These are phyloP conservation scores for Neonectria coccinea DNA, from an alignment of 2,329 filamentous ascomycete species.

Conservation along the genomic window DNA sequence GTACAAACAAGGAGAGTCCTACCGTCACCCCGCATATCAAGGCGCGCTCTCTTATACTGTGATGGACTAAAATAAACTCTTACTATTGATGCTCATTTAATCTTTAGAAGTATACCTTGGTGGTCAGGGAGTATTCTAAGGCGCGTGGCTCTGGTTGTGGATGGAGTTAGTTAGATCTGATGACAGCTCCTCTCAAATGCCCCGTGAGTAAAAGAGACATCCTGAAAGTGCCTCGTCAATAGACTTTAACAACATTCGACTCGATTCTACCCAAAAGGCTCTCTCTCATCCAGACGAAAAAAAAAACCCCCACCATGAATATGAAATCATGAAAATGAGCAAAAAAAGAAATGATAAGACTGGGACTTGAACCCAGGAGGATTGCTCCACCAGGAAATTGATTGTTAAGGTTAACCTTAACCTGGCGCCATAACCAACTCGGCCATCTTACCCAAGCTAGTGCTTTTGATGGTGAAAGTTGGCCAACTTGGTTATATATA, in stretches of 20 bases:
- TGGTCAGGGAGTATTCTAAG: too few species aligned
- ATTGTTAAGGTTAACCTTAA: conserved; percentile 45
- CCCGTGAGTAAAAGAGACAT: too few species aligned
- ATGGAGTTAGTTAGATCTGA: too few species aligned
- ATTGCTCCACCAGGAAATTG: conserved; percentile 45
- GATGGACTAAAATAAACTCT: background rate
- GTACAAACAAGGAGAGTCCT: background rate
- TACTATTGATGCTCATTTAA: too few species aligned
- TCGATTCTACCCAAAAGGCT: too few species aligned
- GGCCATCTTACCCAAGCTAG: conserved; percentile 30
- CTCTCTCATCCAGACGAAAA: too few species aligned
- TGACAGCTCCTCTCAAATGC: too few species aligned
- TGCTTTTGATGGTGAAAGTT: conserved; percentile 35
- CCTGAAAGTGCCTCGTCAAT: too few species aligned
- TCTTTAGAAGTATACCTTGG: too few species aligned
- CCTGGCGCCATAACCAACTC: conserved; percentile 47
- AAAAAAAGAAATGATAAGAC: conserved; percentile 42
- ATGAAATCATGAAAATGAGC: background rate
- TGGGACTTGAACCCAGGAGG: conserved; percentile 46
- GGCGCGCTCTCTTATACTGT: background rate
- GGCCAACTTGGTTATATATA: background rate
- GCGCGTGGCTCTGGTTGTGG: too few species aligned
- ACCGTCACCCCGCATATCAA: background rate
- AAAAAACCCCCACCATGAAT: too few species aligned
- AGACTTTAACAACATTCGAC: too few species aligned